phyloP scores from a whole-genome alignment of 2,329 filamentous ascomycete genomes.

The Alternaria consortialis region DNA sequence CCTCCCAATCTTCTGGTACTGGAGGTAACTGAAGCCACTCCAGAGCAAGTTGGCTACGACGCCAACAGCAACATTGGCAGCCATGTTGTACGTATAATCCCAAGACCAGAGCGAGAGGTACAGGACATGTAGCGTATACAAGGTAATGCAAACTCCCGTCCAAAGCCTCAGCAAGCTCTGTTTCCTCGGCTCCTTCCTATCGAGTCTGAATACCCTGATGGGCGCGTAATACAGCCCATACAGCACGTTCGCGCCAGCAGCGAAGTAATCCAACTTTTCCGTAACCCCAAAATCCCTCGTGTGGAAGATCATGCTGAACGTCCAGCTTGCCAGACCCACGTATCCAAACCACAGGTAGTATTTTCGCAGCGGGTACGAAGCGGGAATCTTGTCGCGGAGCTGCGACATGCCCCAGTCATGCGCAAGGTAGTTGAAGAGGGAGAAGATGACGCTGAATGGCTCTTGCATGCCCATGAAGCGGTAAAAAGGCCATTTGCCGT shows the following conservation, averaged over 20 bases:
- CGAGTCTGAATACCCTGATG: slow-evolving; percentile 83
- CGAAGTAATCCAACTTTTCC: slow-evolving; percentile 97
- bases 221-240: slow-evolving; percentile 90
- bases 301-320: slow-evolving; percentile 91
- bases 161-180: slow-evolving; percentile 72
- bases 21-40: slow-evolving; percentile 80
- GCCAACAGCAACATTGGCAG: slow-evolving; percentile 86
- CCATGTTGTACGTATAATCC: slow-evolving; percentile 99
- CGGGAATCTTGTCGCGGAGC: slow-evolving; percentile 74
- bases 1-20: slow-evolving; percentile 75
- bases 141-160: slow-evolving; percentile 73
- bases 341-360: slow-evolving; percentile 85
- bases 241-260: slow-evolving; percentile 85
- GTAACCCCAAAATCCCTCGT: slow-evolving; percentile 84
- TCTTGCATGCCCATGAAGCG: slow-evolving; percentile 94
- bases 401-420: slow-evolving; percentile 80
- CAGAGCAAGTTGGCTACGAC: slow-evolving; percentile 83
- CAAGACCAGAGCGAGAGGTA: slow-evolving; percentile 88
- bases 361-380: slow-evolving; percentile 75
- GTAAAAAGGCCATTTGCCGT: slow-evolving; percentile 98
- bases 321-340: slow-evolving; percentile 84
- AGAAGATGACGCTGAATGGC: slow-evolving; percentile 92
- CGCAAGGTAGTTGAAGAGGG: slow-evolving; percentile 86
- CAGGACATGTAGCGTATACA: slow-evolving; percentile 80
- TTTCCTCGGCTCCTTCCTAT: slow-evolving; percentile 63